Evolutionary conservation across 805 yeast species (phyloP).

Genomic region (Yamadazyma paraphyllophila): DNA sequence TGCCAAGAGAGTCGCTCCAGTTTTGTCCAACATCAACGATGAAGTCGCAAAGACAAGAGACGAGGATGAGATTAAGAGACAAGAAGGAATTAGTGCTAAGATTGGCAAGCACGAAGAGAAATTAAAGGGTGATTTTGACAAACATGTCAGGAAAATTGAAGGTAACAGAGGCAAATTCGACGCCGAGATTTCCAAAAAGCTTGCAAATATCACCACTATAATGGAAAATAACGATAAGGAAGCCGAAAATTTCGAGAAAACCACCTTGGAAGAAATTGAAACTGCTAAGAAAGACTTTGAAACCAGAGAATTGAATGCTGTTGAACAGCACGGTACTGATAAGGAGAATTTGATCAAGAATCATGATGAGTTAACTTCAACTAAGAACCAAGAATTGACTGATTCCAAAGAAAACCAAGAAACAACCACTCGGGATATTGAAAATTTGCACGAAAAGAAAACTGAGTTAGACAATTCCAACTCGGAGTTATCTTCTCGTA

Average conservation of each 20-base stretch:
- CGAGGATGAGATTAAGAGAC: slow-evolving; percentile 43
- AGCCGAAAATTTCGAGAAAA: slow-evolving; percentile 38
- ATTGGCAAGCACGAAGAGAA: slow-evolving; percentile 34
- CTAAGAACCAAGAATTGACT: slow-evolving; percentile 43
- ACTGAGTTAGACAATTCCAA: slow-evolving; percentile 37
- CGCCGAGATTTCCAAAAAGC: slow-evolving; percentile 38
- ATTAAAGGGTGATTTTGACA: slow-evolving; percentile 35
- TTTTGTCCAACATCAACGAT: slow-evolving; percentile 48
- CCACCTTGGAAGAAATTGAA: slow-evolving; percentile 42
- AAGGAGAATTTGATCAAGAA: slow-evolving; percentile 42
- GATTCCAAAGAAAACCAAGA: slow-evolving; percentile 42
- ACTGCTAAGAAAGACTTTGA: slow-evolving; percentile 44
- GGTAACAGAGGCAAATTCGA: slow-evolving; percentile 39
- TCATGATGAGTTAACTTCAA: slow-evolving; percentile 45
- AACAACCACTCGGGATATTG: slow-evolving; percentile 44
- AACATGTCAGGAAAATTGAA: slow-evolving; percentile 36
- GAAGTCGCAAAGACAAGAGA: slow-evolving; percentile 44
- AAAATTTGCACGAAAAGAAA: slow-evolving; percentile 43
- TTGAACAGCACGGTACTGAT: slow-evolving; percentile 44
- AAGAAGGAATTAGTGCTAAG: slow-evolving; percentile 37
- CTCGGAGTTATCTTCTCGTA: slow-evolving; percentile 34
- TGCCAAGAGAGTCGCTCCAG: slow-evolving; percentile 53
- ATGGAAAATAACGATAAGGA: slow-evolving; percentile 29
- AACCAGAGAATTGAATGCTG: slow-evolving; percentile 46
- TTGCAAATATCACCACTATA: slow-evolving; percentile 21